Base-by-base conservation (phyloP, 345 rosid species). In the Trapa bicornis region DNA sequence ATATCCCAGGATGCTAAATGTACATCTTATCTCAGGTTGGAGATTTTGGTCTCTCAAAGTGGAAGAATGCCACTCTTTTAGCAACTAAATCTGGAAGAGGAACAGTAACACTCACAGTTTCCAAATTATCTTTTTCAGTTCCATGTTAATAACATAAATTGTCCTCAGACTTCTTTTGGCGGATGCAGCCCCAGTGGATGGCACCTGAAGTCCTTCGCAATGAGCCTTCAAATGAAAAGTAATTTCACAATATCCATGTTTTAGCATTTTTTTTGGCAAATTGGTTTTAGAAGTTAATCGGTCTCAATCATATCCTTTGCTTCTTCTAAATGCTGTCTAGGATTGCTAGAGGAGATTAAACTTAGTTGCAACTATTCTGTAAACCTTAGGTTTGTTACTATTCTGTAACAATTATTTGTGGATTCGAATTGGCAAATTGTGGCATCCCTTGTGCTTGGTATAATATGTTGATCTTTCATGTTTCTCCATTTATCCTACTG, bases 101-200 rank as follows among this genome's bases (percentile, higher is more conserved):
- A 85, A 93, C 97, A 1, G 96, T 93, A 85, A 75, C 65, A 60
- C 68, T 66, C 63, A 52, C 43, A 1, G 22, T 8, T 47, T 11
- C 36, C 16, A 9, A 32, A 37, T 53, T 22, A 16, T 60, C 47
- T 32, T 53, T 68, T 42, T 48, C 33, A 0, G 22, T 64, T 12
- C 65, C 52, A 39, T 15, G 60, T 47, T 38, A 2, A 7, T 47
- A 16, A 37, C 61, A 57, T 17, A 22, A 58, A 67, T 47, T 67
- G 29, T 53, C 54, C 22, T 65, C 37, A 53, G 35, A 58, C 37
- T 52, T 48, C 10, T 6, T 33, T 68, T 3, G 52, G 16, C 62
- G 35, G 60, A 65, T 77, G 81, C 89, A 93, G 98, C 95, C 98
- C 10, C 98, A 85, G 37, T 90, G 97, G 97, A 93, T 93, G 98